Base-by-base conservation (phyloP, 768 basidiomycete genomes). In the Pleurotus giganteus region DNA sequence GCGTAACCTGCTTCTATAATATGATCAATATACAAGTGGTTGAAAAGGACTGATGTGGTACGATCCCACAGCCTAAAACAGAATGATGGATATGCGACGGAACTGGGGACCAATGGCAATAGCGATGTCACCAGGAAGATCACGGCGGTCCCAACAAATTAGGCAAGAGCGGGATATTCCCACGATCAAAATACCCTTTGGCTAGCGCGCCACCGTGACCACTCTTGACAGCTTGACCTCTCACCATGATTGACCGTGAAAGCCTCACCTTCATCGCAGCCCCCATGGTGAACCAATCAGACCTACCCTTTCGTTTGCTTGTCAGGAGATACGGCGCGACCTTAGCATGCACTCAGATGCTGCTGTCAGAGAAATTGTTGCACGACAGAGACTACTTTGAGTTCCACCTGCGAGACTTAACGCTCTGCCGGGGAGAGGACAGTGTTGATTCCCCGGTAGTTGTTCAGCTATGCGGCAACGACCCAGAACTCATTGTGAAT, bases 241-340 rank as follows among this genome's bases (percentile, higher is more conserved):
- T 11, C 23, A 31, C 29, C 23, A 23, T 17, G 26, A 49, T 49
- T 23, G 47, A 41, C 37, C 19, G 23, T 13, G 15, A n/a, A 23
- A 37, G 74, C 55, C 61, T 80, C 26, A 67, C 67, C 21, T 74
- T 68, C 54, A 77, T 89, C 51, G 76, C 85, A 5, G 88, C 88
- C 5, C 88, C 88, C 2, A 90, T 90, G 88, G 80, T 91, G 55
- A 84, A 88, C 56, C 89, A 90, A 63, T 89, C 87, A 24, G 89
- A 92, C 60, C 75, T 86, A 0, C 58, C 58, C 4, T 59, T 59
- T 37, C 50, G 58, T 6, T 9, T 57, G 21, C 50, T 59, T 13
- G 56, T 57, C 11, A 54, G 52, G 24, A 32, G 42, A 47, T 77
- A 90, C 66, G 84, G 85, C 17, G 80, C 86, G 24, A 88, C 88